Evolutionary conservation across 805 yeast species (phyloP).

Genomic region (Citeromyces matritensis): DNA sequence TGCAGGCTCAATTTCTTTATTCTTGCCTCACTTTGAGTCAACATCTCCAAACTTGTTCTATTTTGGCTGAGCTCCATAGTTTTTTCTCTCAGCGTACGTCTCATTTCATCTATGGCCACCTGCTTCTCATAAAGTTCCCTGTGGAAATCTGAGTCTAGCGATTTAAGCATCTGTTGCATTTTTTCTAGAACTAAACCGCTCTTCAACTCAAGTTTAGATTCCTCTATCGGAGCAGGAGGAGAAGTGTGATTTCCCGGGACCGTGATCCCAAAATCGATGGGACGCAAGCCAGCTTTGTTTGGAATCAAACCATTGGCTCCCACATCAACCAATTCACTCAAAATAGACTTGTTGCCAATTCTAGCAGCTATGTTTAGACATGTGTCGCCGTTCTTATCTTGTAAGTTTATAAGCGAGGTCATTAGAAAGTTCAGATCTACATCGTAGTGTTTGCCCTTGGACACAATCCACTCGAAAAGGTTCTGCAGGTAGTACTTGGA

Average conservation of each 20-base stretch:
- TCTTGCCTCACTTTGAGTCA: slow-evolving; percentile 26
- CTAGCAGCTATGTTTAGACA: slow-evolving; percentile 87
- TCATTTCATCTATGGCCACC: slow-evolving; percentile 32
- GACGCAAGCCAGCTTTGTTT: slow-evolving; percentile 77
- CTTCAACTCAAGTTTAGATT: slow-evolving; percentile 4
- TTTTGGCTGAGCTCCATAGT: slow-evolving; percentile 32
- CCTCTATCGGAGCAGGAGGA: background rate
- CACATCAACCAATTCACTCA: slow-evolving; percentile 66
- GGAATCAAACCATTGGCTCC: slow-evolving; percentile 76
- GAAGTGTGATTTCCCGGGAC: slow-evolving; percentile 9
- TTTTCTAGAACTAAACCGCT: slow-evolving; percentile 29
- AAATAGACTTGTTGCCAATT: slow-evolving; percentile 69
- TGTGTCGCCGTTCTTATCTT: slow-evolving; percentile 89
- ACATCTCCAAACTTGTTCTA: slow-evolving; percentile 32
- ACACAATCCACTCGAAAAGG: slow-evolving; percentile 65
- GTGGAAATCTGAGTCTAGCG: slow-evolving; percentile 44
- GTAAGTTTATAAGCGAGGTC: slow-evolving; percentile 67
- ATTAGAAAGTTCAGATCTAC: slow-evolving; percentile 42
- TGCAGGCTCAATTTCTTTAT: slow-evolving; percentile 38
- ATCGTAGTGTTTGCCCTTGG: slow-evolving; percentile 27
- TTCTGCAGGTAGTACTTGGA: slow-evolving; percentile 61
- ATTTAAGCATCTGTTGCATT: slow-evolving; percentile 31
- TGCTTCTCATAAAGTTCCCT: slow-evolving; percentile 40
- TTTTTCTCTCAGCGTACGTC: slow-evolving; percentile 40
- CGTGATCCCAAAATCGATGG: slow-evolving; percentile 72